Evolutionary conservation across 179 eudicot species (phyloP).

Genomic region (Sideroxylon spinosum): DNA sequence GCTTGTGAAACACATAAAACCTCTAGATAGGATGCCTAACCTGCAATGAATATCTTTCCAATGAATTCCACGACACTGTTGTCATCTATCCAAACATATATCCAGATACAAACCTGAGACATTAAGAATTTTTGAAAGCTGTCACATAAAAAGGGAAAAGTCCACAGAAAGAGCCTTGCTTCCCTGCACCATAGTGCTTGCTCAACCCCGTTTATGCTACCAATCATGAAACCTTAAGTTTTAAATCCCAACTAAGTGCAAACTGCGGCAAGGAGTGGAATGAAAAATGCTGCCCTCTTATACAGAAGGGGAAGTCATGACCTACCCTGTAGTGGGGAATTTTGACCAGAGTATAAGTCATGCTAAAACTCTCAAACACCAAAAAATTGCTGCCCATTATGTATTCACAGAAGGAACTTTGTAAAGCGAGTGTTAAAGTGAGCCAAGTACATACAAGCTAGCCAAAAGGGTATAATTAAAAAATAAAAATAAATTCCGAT

Average conservation of each 20-base stretch:
- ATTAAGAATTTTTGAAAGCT: constrained; percentile 4
- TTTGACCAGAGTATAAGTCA: neutral
- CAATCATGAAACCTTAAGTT: neutral
- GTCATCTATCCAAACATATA: constrained; percentile 64
- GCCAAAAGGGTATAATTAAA: neutral
- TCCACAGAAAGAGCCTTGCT: neutral
- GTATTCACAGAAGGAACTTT: neutral
- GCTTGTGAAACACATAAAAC: neutral
- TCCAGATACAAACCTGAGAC: constrained; percentile 72
- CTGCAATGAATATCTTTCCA: constrained; percentile 83
- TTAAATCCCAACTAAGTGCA: neutral
- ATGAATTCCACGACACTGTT: constrained; percentile 48
- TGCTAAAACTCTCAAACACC: neutral
- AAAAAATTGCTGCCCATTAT: neutral
- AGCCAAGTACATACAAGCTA: neutral
- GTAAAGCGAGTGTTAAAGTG: neutral
- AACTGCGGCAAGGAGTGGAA: neutral
- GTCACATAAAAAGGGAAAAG: neutral
- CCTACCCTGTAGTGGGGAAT: neutral
- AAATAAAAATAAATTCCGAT: neutral
- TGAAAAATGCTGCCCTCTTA: neutral
- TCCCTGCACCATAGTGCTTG: neutral
- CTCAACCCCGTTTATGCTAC: constrained; percentile 9
- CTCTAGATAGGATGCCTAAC: constrained; percentile 29
- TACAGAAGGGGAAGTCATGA: neutral